Evolutionary conservation across 1,284 basidiomycete genomes (phyloP).

Genomic region (Ceratobasidium theobromae): DNA sequence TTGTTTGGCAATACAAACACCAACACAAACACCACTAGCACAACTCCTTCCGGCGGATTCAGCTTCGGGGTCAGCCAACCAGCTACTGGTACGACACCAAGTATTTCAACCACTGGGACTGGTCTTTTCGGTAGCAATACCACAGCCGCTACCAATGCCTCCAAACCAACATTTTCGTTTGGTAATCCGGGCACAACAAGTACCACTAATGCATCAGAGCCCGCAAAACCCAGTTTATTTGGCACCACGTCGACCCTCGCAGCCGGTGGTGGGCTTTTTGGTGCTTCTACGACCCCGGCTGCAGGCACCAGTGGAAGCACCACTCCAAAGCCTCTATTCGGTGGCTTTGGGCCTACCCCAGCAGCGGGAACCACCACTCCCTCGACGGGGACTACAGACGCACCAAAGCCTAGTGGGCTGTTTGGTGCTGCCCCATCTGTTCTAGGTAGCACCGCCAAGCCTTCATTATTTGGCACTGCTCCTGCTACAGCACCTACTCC

Average conservation of each 20-base stretch:
- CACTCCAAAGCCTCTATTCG: conserved; percentile 12
- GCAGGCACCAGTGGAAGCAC: conserved; percentile 4
- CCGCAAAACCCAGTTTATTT: conserved; percentile 20
- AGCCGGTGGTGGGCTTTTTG: conserved; percentile 38
- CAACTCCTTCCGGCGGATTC: not conserved
- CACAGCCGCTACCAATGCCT: not conserved
- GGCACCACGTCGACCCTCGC: conserved; percentile 16
- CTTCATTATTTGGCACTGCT: conserved; percentile 40
- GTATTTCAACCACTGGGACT: conserved; percentile 9
- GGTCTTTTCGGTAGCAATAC: not conserved
- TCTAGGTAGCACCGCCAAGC: conserved; percentile 34
- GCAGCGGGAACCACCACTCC: conserved; percentile 11
- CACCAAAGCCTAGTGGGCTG: conserved; percentile 20
- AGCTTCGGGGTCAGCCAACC: conserved; percentile 10
- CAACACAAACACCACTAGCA: not conserved
- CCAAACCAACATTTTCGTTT: conserved; percentile 18
- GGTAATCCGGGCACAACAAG: not conserved
- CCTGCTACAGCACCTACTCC: conserved; percentile 34
- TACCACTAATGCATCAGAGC: not conserved
- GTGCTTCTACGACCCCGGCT: conserved; percentile 29
- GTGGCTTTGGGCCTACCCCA: conserved; percentile 16
- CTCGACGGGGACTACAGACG: conserved; percentile 9
- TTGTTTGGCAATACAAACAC: conserved; percentile 20
- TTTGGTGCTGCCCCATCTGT: conserved; percentile 33
- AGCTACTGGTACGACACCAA: conserved; percentile 3